Base-by-base conservation (phyloP, 2,329 filamentous ascomycete species). In the Alternaria rosae region DNA sequence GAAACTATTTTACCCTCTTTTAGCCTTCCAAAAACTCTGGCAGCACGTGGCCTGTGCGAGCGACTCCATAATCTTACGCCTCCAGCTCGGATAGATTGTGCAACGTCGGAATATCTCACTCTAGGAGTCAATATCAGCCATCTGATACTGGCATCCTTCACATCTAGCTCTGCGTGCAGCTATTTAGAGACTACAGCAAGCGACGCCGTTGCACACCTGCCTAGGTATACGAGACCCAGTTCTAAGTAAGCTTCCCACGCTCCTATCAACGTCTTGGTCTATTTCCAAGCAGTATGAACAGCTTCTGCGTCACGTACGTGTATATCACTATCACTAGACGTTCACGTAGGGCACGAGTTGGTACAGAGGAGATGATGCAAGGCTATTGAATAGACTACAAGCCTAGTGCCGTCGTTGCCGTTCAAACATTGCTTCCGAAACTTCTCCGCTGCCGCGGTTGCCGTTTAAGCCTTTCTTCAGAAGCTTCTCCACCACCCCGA, bases 1-100 rank as follows among this genome's bases (percentile, higher is more conserved):
- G 68, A 74, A 74, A 72, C 70, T 47, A 62, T 68, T 70, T 73
- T 69, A 60, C 57, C 72, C 65, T 48, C 57, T 66, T 72, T 66
- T 59, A 65, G 67, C 64, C 54, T 72, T 38, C 35, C 35, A 38
- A 38, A 38, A 38, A 38, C 35, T 38, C 35, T 38, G n/a, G 35
- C 35, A 63, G 67, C 62, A 38, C 35, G 15, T 38, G 35, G 35
- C 35, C 35, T 38, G 35, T 38, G 35, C 35, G 35, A 38, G 35
- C 35, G 17, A 38, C 35, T 38, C 35, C 15, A 38, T 38, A 38
- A 38, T 38, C 32, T 15, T 38, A 15, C 32, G 32, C 32, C 32
- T 38, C 32, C 35, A 38, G 35, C 15, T 38, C 35, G 35, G 35
- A 38, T 17, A 6, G 35, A 38, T n/a, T 38, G 35, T 38, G 35